Base-by-base conservation (phyloP, 1,139 yeast genomes). In the Geotrichum bryndzae region DNA sequence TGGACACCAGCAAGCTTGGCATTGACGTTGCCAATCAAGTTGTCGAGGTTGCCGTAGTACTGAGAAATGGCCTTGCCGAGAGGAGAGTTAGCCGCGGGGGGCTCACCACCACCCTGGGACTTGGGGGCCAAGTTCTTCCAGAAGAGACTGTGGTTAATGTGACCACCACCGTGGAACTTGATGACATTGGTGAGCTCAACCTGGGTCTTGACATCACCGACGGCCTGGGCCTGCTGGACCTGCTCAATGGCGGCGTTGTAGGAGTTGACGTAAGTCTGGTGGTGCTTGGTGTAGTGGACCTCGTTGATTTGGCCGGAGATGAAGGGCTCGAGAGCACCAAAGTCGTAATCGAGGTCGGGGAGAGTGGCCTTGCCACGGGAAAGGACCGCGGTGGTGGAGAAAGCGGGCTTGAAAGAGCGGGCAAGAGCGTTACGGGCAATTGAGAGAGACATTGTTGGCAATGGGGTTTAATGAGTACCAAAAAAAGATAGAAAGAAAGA, bases 111-210 rank as follows among this genome's bases (percentile, higher is more conserved):
- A 64, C 94, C 94, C 67, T 82, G 82, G 63, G 84, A 82, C 63
- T 76, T 79, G 46, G 98, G 98, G 22, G 97, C 89, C 76, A 92
- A 81, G 79, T 87, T 89, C 79, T 89, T 89, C 96, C 96, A 90
- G 82, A 89, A 90, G 70, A 90, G 79, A 68, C 85, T 80, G 77
- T 90, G 97, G 84, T 90, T 90, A 63, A 87, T 80, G 81, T 83
- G 90, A 29, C 98, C 98, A 74, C 98, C 98, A 67, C 96, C 97
- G 75, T 91, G 95, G 84, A 92, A 92, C 75, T 88, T 90, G 79
- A 92, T 86, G 71, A 84, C 81, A 70, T 89, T 88, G 74, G 88
- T 90, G 72, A 90, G 82, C 63, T 79, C 79, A 70, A 85, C 86
- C 70, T 89, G 82, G 62, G 88, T 79, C 73, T 84, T 84, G 74